Base-by-base conservation (phyloP, 106 monocot species). In the Dendrobium officinale region DNA sequence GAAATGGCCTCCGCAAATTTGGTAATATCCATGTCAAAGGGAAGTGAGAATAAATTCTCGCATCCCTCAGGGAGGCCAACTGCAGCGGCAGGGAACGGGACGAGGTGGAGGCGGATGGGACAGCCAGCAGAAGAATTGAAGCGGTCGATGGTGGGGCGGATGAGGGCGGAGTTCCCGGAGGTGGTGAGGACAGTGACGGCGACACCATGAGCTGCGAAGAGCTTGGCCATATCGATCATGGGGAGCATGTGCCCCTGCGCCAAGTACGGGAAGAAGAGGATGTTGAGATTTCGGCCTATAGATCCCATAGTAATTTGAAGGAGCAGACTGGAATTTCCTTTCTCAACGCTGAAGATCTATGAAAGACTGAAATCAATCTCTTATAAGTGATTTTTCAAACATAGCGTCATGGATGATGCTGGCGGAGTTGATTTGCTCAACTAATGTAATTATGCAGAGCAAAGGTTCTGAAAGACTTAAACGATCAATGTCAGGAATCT, bases 181-280 rank as follows among this genome's bases (percentile, higher is more conserved):
- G 81, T 81, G 81, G 81, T 81, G 81, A 81, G 48, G 75, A 81
- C 19, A 75, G 81, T 59, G 75, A 20, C 9, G 37, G n/a, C 8
- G 37, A 59, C 75, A 41, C 81, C 81, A 33, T 55, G 81, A 2
- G 18, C 18, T 55, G 74, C 73, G 81, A 75, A 73, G 81, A 81
- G 81, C 2, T n/a, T 56, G 5, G 6, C 8, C 45, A 45, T 45
- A 9, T 45, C 9, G 9, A 45, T 9, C 45, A 45, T 45, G 45
- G 45, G 45, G 45, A 45, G 45, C 45, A 45, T 45, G 45, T 45
- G 45, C 5, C 45, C 37, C 37, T 37, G 81, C 9, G 58, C 58
- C 58, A 58, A 11, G 16, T 11, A 20, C 19, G 58, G 58, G 58
- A 58, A 58, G 58, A 58, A 58, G 58, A 58, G 45, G 45, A 37